Percentiles rank a stretch among this genome's conserved stretches.
phyloP scores from a whole-genome alignment of 1,284 basidiomycete species.

The Fistulina hepatica region DNA sequence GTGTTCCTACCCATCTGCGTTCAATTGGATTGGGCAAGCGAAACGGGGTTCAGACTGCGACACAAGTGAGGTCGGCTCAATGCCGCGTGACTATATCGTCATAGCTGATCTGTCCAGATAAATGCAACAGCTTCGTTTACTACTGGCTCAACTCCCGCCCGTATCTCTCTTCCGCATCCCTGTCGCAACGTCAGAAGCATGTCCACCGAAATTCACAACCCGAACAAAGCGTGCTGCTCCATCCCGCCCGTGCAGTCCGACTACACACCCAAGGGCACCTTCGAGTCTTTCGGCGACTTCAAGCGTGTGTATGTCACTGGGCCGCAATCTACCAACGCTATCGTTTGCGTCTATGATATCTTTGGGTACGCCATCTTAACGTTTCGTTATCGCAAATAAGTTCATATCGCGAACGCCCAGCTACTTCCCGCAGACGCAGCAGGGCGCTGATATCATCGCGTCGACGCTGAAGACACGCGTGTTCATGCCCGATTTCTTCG shows the following conservation, averaged over 20 bases:
- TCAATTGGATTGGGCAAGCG: no score
- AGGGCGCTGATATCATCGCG: slow-evolving; percentile 54
- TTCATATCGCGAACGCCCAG: slow-evolving; percentile 17
- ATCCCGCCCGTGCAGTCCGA: slow-evolving; percentile 43
- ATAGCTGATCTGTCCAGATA: no score
- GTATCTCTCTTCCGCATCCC: no score
- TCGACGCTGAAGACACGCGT: slow-evolving; percentile 38
- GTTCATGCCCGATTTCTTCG: slow-evolving; percentile 60
- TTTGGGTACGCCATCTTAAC: slow-evolving; percentile 34
- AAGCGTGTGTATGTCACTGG: slow-evolving; percentile 43
- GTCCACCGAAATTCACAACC: slow-evolving; percentile 38
- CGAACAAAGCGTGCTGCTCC: slow-evolving; percentile 49
- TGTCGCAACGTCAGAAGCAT: slow-evolving; percentile 24
- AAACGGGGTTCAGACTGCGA: no score
- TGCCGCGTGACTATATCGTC: no score
- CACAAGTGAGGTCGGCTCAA: no score
- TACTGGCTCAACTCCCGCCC: no score
- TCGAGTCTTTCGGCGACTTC: slow-evolving; percentile 28
- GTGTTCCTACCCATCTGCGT: no score
- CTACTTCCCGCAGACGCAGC: slow-evolving; percentile 47
- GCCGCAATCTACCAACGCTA: slow-evolving; percentile 36
- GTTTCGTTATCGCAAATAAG: background rate
- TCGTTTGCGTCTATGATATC: slow-evolving; percentile 54
- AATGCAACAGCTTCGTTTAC: no score
- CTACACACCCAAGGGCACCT: slow-evolving; percentile 40